phyloP scores from a whole-genome alignment of 2,329 filamentous ascomycete species.

The Corniculantispora saksenae region DNA sequence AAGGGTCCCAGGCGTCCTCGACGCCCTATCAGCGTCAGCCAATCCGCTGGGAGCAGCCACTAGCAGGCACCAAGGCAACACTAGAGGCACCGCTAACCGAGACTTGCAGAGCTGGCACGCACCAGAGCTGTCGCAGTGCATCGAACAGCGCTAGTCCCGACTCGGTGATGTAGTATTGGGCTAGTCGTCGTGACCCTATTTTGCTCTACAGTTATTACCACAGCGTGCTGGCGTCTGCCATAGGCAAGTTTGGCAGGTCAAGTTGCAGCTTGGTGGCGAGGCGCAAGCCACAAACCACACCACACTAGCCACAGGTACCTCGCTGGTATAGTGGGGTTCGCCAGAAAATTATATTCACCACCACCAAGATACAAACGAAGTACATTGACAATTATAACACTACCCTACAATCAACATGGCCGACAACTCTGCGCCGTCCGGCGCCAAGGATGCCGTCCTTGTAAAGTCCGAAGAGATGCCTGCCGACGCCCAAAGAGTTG shows the following conservation, averaged over 20 bases:
- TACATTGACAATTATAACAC: neutral
- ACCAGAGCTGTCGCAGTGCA: neutral
- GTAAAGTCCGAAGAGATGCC: slow-evolving; percentile 83
- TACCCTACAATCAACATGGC: slow-evolving; percentile 1
- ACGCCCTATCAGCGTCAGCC: neutral
- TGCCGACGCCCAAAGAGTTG: slow-evolving; percentile 74
- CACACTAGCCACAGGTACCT: too few relatives aligned
- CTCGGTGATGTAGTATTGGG: neutral
- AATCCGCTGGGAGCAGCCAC: neutral
- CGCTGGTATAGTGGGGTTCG: slow-evolving; percentile 5
- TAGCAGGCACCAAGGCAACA: too few relatives aligned
- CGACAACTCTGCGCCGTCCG: slow-evolving; percentile 51
- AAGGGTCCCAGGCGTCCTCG: neutral
- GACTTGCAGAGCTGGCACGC: neutral
- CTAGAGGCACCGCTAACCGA: neutral
- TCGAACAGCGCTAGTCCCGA: slow-evolving; percentile 14
- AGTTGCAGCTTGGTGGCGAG: neutral
- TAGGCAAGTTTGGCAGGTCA: slow-evolving; percentile 7
- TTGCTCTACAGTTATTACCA: neutral
- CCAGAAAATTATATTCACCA: slow-evolving; percentile 5
- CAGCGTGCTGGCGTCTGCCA: too few relatives aligned
- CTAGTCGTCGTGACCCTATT: neutral
- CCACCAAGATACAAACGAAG: neutral
- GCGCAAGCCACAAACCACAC: neutral
- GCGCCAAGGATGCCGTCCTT: slow-evolving; percentile 78